Evolutionary conservation across 495 filamentous ascomycete genomes (phyloP), one percentile per base, ranked within the genome.

Genomic region (Parathielavia appendiculata): DNA sequence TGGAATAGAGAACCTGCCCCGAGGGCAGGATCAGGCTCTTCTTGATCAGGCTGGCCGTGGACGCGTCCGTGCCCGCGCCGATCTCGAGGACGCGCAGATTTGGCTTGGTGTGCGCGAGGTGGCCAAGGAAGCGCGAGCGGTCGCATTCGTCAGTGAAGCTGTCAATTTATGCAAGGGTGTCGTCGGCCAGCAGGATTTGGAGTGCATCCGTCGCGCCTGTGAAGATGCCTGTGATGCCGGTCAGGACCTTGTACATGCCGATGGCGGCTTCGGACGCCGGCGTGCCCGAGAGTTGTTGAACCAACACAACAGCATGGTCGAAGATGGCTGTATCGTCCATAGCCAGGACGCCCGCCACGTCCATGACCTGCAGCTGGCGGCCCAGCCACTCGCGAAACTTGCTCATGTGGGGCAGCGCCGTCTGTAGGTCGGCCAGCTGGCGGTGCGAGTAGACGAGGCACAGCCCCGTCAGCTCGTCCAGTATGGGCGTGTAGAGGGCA

Each of bases 51-150:
- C n/a, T n/a, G n/a, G n/a, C n/a, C n/a, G n/a, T n/a, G n/a, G n/a
- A n/a, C n/a, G n/a, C 74, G 12, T 80, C 81, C 13, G 79, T 83
- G 0, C 79, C 81, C 1, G 76, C 76, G 6, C 82, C 81, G 36
- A 85, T 71, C 57, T 84, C 81, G 1, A 84, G 69, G 22, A 75
- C 66, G 12, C 69, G 64, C 44, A 76, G 56, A 36, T 60, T 63
- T 19, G 49, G 49, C 13, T 34, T 1, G 0, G 71, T 70, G 0
- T 64, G 67, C 14, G 63, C 55, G n/a, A n/a, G n/a, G 56, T 67
- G 59, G 11, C 63, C 57, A 4, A 72, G 51, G 48, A 64, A 23
- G 20, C 60, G 59, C 17, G 71, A 56, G 11, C 64, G 66, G 16
- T 64, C 53, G 58, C 60, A 47, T 20, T 60, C 63, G 45, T 54